These are phyloP conservation scores for Rhodomyrtus tomentosa DNA, from an alignment of 345 rosid genomes.

Conservation along the genomic window DNA sequence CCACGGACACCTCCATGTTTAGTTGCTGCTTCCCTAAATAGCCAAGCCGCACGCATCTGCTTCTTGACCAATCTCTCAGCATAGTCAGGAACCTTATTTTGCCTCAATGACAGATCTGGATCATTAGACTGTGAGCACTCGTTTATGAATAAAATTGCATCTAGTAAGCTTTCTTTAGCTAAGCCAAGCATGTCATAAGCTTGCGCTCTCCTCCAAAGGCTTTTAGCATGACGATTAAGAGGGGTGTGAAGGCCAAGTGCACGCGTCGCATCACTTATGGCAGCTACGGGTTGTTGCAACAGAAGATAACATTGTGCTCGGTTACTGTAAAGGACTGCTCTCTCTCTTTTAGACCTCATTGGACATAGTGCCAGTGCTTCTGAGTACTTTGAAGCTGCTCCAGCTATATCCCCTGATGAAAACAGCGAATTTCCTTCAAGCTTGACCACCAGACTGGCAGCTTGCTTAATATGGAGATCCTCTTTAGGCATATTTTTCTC, in stretches of 20 bases:
- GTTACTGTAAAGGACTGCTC: conserved; percentile 91
- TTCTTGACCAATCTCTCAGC: conserved; percentile 94
- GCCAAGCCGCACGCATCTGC: conserved; percentile 99
- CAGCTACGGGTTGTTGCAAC: conserved; percentile 83
- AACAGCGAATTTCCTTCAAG: conserved; percentile 97
- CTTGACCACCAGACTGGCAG: conserved; percentile 85
- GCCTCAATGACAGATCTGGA: conserved; percentile 84
- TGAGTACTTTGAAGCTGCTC: conserved; percentile 84
- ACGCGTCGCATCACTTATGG: conserved; percentile 88
- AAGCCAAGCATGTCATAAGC: conserved; percentile 92
- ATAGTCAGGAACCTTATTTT: conserved; percentile 96
- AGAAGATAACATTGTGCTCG: conserved; percentile 95
- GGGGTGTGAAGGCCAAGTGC: conserved; percentile 88
- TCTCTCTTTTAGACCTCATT: conserved; percentile 86
- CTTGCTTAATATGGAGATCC: conserved; percentile 98
- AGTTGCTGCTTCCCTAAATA: conserved; percentile 84
- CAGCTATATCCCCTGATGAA: conserved; percentile 86
- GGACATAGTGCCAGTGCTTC: conserved; percentile 91
- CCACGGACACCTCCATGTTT: conserved; percentile 84
- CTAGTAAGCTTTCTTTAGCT: conserved; percentile 95
- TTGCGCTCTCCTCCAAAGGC: conserved; percentile 99
- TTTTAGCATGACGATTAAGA: conserved; percentile 84
- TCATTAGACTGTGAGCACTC: conserved; percentile 97
- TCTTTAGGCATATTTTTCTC: conserved; percentile 94
- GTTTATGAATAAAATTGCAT: conserved; percentile 89